Evolutionary conservation across 495 filamentous ascomycete species (phyloP).

Genomic region (Penicillium diatomitis): DNA sequence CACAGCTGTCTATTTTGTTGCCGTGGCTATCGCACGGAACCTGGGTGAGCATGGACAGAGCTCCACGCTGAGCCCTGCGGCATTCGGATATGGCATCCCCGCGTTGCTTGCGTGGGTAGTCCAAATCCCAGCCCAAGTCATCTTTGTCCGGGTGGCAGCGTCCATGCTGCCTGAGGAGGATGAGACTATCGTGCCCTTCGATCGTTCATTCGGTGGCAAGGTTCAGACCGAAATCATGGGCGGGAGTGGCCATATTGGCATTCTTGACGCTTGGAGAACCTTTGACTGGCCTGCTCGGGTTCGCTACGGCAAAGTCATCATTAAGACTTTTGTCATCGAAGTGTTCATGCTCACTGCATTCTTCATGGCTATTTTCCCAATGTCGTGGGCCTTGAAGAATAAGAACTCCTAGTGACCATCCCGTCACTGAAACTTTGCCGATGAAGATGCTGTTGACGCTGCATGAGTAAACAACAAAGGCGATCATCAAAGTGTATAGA

Average conservation of each 20-base stretch:
- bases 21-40: conserved; percentile 20
- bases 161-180: conserved; percentile 60
- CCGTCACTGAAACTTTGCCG: no score
- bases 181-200: conserved; percentile 69
- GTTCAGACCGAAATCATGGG: conserved; percentile 52
- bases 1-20: conserved; percentile 29
- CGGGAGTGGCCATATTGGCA: conserved; percentile 56
- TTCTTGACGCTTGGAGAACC: conserved; percentile 62
- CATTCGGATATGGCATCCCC: conserved; percentile 11
- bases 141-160: conserved; percentile 60
- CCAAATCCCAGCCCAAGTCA: conserved; percentile 52
- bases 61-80: no score
- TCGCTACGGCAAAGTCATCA: conserved; percentile 57
- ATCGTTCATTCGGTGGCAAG: conserved; percentile 57
- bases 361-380: no score
- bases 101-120: conserved; percentile 38
- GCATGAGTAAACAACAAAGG: no score
- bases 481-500: no score
- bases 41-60: no score
- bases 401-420: no score
- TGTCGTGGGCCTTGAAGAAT: no score
- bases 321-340: conserved; percentile 52
- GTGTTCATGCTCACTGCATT: no score
- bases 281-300: conserved; percentile 57
- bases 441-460: no score